phyloP scores from a whole-genome alignment of 2,329 filamentous ascomycete species.

The Pseudohalonectria lignicola region DNA sequence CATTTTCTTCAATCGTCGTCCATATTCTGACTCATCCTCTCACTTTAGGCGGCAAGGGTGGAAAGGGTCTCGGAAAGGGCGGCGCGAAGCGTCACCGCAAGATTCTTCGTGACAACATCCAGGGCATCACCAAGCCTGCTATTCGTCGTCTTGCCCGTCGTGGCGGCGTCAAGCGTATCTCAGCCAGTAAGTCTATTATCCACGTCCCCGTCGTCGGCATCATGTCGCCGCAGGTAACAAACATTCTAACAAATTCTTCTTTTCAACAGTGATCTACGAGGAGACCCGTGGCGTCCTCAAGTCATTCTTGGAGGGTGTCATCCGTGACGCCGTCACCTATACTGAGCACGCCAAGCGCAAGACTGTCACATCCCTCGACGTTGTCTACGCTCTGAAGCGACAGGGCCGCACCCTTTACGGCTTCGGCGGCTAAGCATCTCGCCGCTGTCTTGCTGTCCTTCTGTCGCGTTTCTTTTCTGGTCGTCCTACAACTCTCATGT shows the following conservation, averaged over 20 bases:
- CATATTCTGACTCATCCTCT: slow-evolving; percentile 29
- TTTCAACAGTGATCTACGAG: slow-evolving; percentile 57
- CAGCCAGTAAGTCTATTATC: slow-evolving; percentile 74
- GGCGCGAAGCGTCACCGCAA: slow-evolving; percentile 98
- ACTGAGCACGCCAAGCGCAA: slow-evolving; percentile 75
- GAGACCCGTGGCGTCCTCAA: slow-evolving; percentile 69
- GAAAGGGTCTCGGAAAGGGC: slow-evolving; percentile 96
- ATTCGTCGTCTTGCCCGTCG: slow-evolving; percentile 97
- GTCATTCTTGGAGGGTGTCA: slow-evolving; percentile 68
- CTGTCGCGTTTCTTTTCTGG: no score
- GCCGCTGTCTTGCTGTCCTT: no score
- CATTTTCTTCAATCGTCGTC: not conserved
- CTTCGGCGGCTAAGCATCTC: slow-evolving; percentile 75
- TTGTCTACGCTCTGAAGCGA: slow-evolving; percentile 58
- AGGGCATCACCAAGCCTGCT: slow-evolving; percentile 97
- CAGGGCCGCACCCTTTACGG: slow-evolving; percentile 73
- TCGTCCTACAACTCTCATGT: no score
- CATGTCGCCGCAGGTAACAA: not conserved
- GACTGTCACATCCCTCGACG: slow-evolving; percentile 62
- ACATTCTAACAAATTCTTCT: not conserved
- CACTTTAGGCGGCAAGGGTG: slow-evolving; percentile 79
- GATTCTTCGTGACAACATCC: slow-evolving; percentile 99
- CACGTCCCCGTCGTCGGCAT: not conserved
- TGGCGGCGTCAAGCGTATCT: slow-evolving; percentile 99
- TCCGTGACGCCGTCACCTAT: slow-evolving; percentile 68